These are phyloP conservation scores for Macrophomina tecta DNA, from an alignment of 2,329 filamentous ascomycete species.

Conservation along the genomic window DNA sequence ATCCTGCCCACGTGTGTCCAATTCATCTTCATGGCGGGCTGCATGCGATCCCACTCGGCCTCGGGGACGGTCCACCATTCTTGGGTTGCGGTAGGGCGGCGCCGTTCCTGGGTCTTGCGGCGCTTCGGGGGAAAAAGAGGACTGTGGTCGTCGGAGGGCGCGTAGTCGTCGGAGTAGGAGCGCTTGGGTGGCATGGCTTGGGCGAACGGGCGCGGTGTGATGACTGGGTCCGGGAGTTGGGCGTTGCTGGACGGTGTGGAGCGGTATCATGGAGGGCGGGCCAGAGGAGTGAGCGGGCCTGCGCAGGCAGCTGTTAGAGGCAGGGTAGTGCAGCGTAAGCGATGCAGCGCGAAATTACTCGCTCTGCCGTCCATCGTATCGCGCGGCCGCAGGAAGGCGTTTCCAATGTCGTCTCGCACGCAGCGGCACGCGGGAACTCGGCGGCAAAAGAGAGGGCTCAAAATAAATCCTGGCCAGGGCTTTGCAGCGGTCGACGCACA, in stretches of 20 bases:
- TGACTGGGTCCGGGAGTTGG: not conserved
- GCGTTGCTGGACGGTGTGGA: not conserved
- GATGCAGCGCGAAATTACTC: too few species aligned
- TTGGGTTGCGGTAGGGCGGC: not conserved
- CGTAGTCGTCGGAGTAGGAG: constrained; percentile 9
- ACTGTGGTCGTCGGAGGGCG: not conserved
- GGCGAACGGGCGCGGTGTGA: not conserved
- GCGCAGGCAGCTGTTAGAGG: too few species aligned
- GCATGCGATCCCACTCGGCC: constrained; percentile 14
- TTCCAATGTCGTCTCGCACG: too few species aligned
- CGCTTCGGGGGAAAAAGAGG: not conserved
- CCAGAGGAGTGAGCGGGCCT: too few species aligned
- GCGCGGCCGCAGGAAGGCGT: too few species aligned
- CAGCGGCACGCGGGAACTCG: too few species aligned
- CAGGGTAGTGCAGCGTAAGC: too few species aligned
- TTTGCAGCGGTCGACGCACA: too few species aligned
- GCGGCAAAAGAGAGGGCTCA: too few species aligned
- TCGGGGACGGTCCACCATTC: constrained; percentile 9
- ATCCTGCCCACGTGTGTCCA: constrained; percentile 23
- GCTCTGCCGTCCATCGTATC: too few species aligned
- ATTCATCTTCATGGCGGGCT: constrained; percentile 18
- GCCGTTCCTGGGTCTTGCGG: constrained; percentile 11
- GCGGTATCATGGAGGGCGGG: not conserved
- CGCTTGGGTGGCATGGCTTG: constrained; percentile 8
- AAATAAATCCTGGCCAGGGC: too few species aligned